Evolutionary conservation across 2,329 filamentous ascomycete species (phyloP).

Genomic region (Alternaria longipes): DNA sequence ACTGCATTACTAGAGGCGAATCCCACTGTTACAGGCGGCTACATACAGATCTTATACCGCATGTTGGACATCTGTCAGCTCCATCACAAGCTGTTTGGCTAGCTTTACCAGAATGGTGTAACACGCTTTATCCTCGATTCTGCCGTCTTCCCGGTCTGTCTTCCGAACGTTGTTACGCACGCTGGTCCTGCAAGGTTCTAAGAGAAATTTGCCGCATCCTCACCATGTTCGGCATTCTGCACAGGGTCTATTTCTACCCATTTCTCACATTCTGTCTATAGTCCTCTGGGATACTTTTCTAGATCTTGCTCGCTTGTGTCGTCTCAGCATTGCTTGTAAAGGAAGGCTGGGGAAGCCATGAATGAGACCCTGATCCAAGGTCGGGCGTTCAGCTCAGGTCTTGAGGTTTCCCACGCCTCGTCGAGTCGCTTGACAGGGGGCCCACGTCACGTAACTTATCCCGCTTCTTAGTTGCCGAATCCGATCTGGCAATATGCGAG

Average conservation of each 20-base stretch:
- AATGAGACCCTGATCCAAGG: not conserved
- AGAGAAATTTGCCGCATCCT: not conserved
- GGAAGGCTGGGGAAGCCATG: not conserved
- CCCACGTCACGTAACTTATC: conserved; percentile 12
- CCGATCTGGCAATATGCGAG: conserved; percentile 11
- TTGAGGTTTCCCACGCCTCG: not conserved
- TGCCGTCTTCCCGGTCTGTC: conserved; percentile 13
- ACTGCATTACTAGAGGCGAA: conserved; percentile 27
- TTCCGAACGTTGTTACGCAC: conserved; percentile 27
- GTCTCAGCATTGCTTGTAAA: not conserved
- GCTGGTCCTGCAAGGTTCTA: conserved; percentile 9
- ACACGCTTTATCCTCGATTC: conserved; percentile 13
- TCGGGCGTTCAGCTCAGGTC: not conserved
- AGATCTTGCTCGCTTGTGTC: not conserved
- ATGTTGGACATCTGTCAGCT: conserved; percentile 2
- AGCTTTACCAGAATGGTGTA: conserved; percentile 9
- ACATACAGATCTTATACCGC: conserved; percentile 21
- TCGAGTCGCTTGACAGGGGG: conserved; percentile 7
- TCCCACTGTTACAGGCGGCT: conserved; percentile 29
- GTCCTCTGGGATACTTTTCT: not conserved
- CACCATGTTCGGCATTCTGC: not conserved
- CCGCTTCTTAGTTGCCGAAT: conserved; percentile 23
- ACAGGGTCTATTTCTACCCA: not conserved
- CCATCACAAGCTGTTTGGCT: not conserved
- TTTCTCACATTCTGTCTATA: not conserved